phyloP scores from a whole-genome alignment of 768 basidiomycete species.

The Gyrodon lividus region DNA sequence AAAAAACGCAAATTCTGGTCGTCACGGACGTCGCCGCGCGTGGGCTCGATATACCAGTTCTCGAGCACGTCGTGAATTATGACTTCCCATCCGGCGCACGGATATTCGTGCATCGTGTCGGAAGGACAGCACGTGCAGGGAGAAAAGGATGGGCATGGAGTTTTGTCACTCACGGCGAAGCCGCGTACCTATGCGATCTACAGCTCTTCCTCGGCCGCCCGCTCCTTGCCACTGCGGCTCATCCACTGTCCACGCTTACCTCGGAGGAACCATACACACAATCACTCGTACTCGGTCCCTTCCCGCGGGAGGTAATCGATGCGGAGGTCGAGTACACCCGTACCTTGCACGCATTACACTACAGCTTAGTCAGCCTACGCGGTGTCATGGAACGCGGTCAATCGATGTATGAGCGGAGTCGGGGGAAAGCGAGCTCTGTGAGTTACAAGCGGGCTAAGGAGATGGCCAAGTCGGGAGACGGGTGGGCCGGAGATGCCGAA shows the following conservation, averaged over 20 bases:
- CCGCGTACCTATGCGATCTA: slow-evolving; percentile 89
- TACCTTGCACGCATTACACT: slow-evolving; percentile 61
- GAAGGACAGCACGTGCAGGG: slow-evolving; percentile 94
- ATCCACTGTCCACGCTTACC: slow-evolving; percentile 33
- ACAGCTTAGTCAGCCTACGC: slow-evolving; percentile 62
- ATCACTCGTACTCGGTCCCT: slow-evolving; percentile 75
- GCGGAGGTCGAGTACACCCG: slow-evolving; percentile 80
- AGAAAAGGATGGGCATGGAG: slow-evolving; percentile 97
- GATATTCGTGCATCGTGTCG: slow-evolving; percentile 95
- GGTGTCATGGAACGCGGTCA: slow-evolving; percentile 90
- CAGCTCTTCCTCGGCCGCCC: slow-evolving; percentile 90
- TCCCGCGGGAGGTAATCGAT: slow-evolving; percentile 78
- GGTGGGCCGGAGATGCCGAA: slow-evolving; percentile 64
- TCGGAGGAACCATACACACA: slow-evolving; percentile 69
- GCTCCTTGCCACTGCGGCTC: slow-evolving; percentile 45
- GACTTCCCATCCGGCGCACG: slow-evolving; percentile 94
- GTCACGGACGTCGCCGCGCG: slow-evolving; percentile 98
- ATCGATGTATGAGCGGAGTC: slow-evolving; percentile 90
- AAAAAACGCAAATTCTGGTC: slow-evolving; percentile 78
- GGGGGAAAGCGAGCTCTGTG: slow-evolving; percentile 83
- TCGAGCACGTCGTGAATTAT: slow-evolving; percentile 97
- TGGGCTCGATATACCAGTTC: slow-evolving; percentile 94
- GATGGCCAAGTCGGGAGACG: slow-evolving; percentile 63
- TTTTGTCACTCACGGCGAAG: slow-evolving; percentile 80
- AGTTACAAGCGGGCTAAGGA: slow-evolving; percentile 90